Conservation (phyloP, 495 filamentous ascomycete genomes). For the Tuber calosporum region DNA sequence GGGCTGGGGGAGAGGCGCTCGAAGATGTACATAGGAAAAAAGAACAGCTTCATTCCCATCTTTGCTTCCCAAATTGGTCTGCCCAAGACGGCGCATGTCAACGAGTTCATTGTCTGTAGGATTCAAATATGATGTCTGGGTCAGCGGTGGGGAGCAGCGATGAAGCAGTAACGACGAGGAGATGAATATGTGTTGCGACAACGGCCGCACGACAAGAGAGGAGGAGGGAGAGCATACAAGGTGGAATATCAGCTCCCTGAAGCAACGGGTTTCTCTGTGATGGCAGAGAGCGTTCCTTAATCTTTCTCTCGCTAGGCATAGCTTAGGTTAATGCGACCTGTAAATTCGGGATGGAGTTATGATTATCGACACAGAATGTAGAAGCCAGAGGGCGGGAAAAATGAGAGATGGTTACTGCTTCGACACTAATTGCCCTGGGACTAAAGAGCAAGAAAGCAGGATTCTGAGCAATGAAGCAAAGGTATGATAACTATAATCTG, state of each 20-base stretch:
- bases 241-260: conserved; percentile 58
- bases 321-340: conserved; percentile 8
- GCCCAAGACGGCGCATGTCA: conserved; percentile 75
- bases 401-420: not conserved
- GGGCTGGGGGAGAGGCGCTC: conserved; percentile 80
- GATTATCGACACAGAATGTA: not conserved
- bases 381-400: not conserved
- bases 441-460: not conserved
- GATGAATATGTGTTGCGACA: conserved; percentile 30
- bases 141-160: conserved; percentile 43
- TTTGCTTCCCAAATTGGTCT: conserved; percentile 82
- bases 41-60: conserved; percentile 55
- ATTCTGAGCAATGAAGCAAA: not conserved
- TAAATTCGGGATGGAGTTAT: not conserved
- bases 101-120: conserved; percentile 71
- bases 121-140: conserved; percentile 16
- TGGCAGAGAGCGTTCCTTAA: conserved; percentile 40
- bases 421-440: not conserved
- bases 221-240: conserved; percentile 47
- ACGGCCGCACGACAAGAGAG: conserved; percentile 25
- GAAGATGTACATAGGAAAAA: conserved; percentile 93
- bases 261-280: conserved; percentile 58
- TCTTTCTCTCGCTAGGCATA: conserved; percentile 35
- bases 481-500: not conserved
- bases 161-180: conserved; percentile 35